A percentile compares a stretch with the other conserved stretches of the same genome.
Conservation (phyloP, 169 alveolate species). For the Babesia caballi region DNA sequence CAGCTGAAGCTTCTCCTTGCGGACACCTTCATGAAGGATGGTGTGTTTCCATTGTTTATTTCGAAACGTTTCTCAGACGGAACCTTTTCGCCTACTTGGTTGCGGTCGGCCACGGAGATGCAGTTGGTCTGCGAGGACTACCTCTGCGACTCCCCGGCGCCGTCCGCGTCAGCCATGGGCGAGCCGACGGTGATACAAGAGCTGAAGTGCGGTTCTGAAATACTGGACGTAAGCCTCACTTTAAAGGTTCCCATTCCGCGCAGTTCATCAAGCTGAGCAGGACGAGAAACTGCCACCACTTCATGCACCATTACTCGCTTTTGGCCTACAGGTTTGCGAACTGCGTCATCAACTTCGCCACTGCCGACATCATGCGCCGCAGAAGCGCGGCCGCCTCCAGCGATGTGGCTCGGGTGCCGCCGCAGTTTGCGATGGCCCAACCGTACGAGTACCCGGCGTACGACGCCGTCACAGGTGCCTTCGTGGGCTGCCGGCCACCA, state of each 20-base stretch:
- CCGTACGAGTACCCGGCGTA: background rate
- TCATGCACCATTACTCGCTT: slow-evolving; percentile 7
- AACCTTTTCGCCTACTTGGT: slow-evolving; percentile 63
- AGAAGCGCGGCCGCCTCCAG: background rate
- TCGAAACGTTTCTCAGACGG: slow-evolving; percentile 50
- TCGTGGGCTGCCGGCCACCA: background rate
- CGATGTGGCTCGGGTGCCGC: background rate
- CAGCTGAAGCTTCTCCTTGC: background rate
- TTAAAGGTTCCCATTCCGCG: background rate
- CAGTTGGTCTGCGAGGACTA: slow-evolving; percentile 67
- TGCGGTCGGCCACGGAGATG: slow-evolving; percentile 61
- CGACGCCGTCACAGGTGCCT: background rate
- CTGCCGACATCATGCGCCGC: background rate
- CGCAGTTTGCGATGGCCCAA: background rate
- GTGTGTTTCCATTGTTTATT: background rate
- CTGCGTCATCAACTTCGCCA: background rate
- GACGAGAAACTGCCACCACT: background rate
- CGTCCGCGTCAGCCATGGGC: slow-evolving; percentile 18
- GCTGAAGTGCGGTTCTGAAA: slow-evolving; percentile 52
- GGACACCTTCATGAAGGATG: slow-evolving; percentile 6
- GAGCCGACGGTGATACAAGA: slow-evolving; percentile 58
- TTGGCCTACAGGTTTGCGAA: background rate
- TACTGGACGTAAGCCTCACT: slow-evolving; percentile 37
- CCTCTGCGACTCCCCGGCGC: slow-evolving; percentile 41
- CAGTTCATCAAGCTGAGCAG: slow-evolving; percentile 4